These are phyloP conservation scores for rapeseed (Brassica napus) DNA, from an alignment of 345 rosid species.

Conservation along the genomic window Da-Ae NC_063448.1:11320501-11321000, in stretches of 20 bases:
- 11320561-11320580: slow-evolving; percentile 55
- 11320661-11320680: slow-evolving; percentile 71
- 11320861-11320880: background rate
- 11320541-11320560: slow-evolving; percentile 52
- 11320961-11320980: background rate
- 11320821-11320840: too few relatives aligned
- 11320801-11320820: too few relatives aligned
- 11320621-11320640: slow-evolving; percentile 1
- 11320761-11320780: too few relatives aligned
- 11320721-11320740: slow-evolving; percentile 39
- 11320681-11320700: slow-evolving; percentile 80
- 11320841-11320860: too few relatives aligned
- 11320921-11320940: background rate
- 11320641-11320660: background rate
- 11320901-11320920: slow-evolving; percentile 2
- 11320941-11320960: background rate
- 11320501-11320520: slow-evolving; percentile 64
- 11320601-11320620: slow-evolving; percentile 68
- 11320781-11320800: too few relatives aligned
- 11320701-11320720: slow-evolving; percentile 46
- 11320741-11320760: too few relatives aligned
- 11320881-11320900: background rate
- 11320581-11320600: slow-evolving; percentile 64
- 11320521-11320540: slow-evolving; percentile 61
- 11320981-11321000: background rate